Evolutionary conservation across 306 rosid species (phyloP).

Genomic region (Abrus precatorius): DNA sequence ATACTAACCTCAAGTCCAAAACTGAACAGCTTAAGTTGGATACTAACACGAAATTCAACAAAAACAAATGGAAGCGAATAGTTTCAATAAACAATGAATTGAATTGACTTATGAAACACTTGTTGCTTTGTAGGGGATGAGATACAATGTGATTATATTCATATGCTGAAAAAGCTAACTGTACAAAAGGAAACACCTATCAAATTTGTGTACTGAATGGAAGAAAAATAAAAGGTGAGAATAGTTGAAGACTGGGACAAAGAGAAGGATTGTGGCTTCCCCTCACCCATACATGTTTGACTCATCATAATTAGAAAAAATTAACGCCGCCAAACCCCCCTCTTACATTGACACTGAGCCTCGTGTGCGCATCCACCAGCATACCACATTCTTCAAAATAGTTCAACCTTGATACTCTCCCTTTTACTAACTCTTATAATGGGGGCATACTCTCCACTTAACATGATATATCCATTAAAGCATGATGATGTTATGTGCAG

Average conservation of each 20-base stretch:
- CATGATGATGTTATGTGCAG: slow-evolving; percentile 8
- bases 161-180: slow-evolving; percentile 44
- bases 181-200: slow-evolving; percentile 28
- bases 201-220: slow-evolving; percentile 30
- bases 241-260: not conserved
- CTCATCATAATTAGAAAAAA: slow-evolving; percentile 28
- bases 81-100: slow-evolving; percentile 21
- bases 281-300: slow-evolving; percentile 34
- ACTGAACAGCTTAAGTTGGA: not conserved
- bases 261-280: slow-evolving; percentile 33
- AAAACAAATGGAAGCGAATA: not conserved
- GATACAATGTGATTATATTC: slow-evolving; percentile 36
- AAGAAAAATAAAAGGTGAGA: slow-evolving; percentile 15
- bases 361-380: slow-evolving; percentile 21
- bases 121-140: slow-evolving; percentile 8
- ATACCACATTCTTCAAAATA: slow-evolving; percentile 36
- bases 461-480: slow-evolving; percentile 20
- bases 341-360: slow-evolving; percentile 38
- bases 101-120: slow-evolving; percentile 32
- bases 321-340: slow-evolving; percentile 5
- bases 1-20: not conserved
- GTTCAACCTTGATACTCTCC: slow-evolving; percentile 37
- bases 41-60: not conserved
- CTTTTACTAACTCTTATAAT: slow-evolving; percentile 20
- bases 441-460: slow-evolving; percentile 19